Conservation (phyloP, 1,284 basidiomycete genomes). For the Leccinum pallidistipes region DNA sequence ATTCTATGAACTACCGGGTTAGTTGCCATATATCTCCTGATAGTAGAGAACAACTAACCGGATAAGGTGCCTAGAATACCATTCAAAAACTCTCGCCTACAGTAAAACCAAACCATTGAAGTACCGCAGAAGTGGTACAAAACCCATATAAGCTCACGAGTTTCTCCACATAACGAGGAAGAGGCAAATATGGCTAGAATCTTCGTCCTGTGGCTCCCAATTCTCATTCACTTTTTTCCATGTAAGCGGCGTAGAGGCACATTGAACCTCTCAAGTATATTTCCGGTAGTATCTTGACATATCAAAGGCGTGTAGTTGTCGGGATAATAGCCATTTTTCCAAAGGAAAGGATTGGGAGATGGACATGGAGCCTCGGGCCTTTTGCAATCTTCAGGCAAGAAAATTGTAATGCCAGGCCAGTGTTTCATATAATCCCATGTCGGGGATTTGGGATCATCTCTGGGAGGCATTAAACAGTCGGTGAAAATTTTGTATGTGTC, state of each 20-base stretch:
- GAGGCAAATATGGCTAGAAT: neutral
- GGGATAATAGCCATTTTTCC: neutral
- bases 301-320: neutral
- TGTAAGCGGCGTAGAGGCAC: no score
- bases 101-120: neutral
- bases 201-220: neutral
- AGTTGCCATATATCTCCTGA: no score
- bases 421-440: neutral
- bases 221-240: no score
- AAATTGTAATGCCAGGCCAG: neutral
- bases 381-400: neutral
- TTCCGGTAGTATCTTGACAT: neutral
- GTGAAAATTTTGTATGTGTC: neutral
- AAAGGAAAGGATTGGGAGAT: neutral
- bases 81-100: neutral
- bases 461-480: neutral
- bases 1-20: neutral
- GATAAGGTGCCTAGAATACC: neutral
- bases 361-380: neutral
- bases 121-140: neutral
- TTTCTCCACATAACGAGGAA: neutral
- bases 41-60: neutral
- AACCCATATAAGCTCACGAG: neutral
- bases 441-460: neutral
- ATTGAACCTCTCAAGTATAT: neutral